A percentile compares a stretch with the other conserved stretches of the same genome.
Conservation (phyloP, 78 protist genomes). For the slime mould (Dictyostelium discoideum) region DNA sequence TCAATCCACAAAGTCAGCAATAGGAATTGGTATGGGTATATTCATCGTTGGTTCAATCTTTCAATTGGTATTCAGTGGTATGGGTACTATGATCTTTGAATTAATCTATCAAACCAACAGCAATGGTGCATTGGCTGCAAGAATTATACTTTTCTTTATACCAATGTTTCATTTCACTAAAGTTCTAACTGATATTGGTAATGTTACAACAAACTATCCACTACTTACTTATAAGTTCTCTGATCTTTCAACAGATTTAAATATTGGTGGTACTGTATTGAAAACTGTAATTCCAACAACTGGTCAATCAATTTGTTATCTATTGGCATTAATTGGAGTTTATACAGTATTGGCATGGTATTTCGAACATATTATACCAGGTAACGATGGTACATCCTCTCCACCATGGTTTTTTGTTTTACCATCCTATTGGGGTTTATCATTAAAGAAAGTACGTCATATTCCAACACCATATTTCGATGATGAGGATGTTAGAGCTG, state of each 20-base stretch:
- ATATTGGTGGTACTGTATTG: background rate
- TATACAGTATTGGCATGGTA: constrained; percentile 74
- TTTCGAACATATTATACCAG: constrained; percentile 82
- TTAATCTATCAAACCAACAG: constrained; percentile 31
- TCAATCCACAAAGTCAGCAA: constrained; percentile 61
- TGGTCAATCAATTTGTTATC: background rate
- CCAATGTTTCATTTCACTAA: constrained; percentile 75
- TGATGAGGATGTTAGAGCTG: constrained; percentile 31
- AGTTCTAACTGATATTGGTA: constrained; percentile 25
- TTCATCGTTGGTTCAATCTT: constrained; percentile 69
- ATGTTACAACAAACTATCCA: background rate
- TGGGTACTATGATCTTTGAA: constrained; percentile 42
- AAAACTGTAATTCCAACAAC: constrained; percentile 38
- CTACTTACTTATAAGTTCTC: background rate
- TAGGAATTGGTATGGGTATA: constrained; percentile 76
- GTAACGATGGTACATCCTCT: constrained; percentile 73
- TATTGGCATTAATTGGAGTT: background rate
- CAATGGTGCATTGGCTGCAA: background rate
- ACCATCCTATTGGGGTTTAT: constrained; percentile 81
- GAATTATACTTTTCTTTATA: constrained; percentile 2
- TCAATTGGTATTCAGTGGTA: constrained; percentile 34
- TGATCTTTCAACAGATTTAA: background rate
- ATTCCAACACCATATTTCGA: constrained; percentile 28
- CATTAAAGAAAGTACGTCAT: constrained; percentile 5
- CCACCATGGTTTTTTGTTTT: constrained; percentile 69